Conservation (phyloP, 495 filamentous ascomycete species). For the Cairneyella variabilis region DNA sequence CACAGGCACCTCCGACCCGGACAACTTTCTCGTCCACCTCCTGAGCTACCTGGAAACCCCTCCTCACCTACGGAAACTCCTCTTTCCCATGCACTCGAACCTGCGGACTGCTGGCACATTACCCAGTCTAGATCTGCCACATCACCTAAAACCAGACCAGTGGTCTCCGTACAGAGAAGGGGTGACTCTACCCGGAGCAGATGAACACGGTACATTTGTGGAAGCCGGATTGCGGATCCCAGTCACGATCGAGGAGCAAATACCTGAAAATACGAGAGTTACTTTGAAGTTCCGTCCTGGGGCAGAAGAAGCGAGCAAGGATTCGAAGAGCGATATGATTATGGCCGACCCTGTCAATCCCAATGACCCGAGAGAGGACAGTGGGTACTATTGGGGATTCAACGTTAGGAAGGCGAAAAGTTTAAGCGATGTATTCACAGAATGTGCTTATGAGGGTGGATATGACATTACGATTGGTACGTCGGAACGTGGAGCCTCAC, state of each 20-base stretch:
- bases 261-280: conserved; percentile 58
- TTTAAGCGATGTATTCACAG: conserved; percentile 62
- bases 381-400: conserved; percentile 78
- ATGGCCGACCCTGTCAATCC: conserved; percentile 54
- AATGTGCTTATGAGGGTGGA: conserved; percentile 57
- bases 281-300: conserved; percentile 57
- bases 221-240: conserved; percentile 53
- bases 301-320: conserved; percentile 14
- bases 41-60: conserved; percentile 73
- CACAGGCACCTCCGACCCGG: conserved; percentile 61
- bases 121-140: conserved; percentile 71
- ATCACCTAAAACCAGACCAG: conserved; percentile 53
- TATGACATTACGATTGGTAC: conserved; percentile 71
- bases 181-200: conserved; percentile 38
- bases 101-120: conserved; percentile 59
- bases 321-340: conserved; percentile 12
- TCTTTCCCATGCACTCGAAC: conserved; percentile 72
- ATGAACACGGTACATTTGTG: conserved; percentile 42
- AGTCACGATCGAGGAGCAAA: conserved; percentile 47
- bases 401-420: conserved; percentile 52
- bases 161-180: conserved; percentile 72
- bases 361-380: conserved; percentile 56
- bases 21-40: conserved; percentile 67
- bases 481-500: conserved; percentile 61
- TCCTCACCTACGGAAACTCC: conserved; percentile 61